Conservation (phyloP, 306 rosid species). For the Medicago ruthenica region DNA sequence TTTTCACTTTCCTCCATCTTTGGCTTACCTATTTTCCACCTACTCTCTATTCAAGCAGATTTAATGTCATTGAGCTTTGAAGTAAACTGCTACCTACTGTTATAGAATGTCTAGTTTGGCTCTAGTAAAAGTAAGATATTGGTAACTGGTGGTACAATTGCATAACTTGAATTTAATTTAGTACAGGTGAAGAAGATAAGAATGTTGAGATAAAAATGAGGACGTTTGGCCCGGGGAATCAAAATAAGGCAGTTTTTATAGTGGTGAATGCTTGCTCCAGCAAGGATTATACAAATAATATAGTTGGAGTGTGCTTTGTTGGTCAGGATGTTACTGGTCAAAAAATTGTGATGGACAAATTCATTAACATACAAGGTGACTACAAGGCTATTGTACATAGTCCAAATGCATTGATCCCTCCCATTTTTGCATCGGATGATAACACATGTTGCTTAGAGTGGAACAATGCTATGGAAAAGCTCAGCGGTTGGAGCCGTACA, state of each 20-base stretch:
- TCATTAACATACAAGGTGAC: slow-evolving; percentile 93
- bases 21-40: slow-evolving; percentile 14
- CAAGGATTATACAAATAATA: slow-evolving; percentile 80
- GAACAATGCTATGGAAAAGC: slow-evolving; percentile 97
- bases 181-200: slow-evolving; percentile 98
- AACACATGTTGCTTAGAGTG: slow-evolving; percentile 97
- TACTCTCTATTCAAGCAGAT: slow-evolving; percentile 16
- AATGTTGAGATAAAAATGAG: slow-evolving; percentile 91
- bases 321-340: slow-evolving; percentile 98
- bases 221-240: slow-evolving; percentile 77
- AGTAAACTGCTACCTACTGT: slow-evolving; percentile 43
- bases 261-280: slow-evolving; percentile 99
- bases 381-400: slow-evolving; percentile 95
- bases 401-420: slow-evolving; percentile 95
- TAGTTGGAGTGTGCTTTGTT: slow-evolving; percentile 98
- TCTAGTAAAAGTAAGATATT: slow-evolving; percentile 41
- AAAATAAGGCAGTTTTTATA: slow-evolving; percentile 69
- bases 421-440: slow-evolving; percentile 96
- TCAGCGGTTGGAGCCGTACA: slow-evolving; percentile 82
- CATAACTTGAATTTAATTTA: slow-evolving; percentile 50
- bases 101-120: slow-evolving; percentile 42
- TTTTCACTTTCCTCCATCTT: slow-evolving; percentile 24
- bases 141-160: slow-evolving; percentile 41
- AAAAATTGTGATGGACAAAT: slow-evolving; percentile 96
- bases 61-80: slow-evolving; percentile 37